Evolutionary conservation across 2,329 filamentous ascomycete genomes (phyloP).

Genomic region (Pseudogymnoascus sp.): DNA sequence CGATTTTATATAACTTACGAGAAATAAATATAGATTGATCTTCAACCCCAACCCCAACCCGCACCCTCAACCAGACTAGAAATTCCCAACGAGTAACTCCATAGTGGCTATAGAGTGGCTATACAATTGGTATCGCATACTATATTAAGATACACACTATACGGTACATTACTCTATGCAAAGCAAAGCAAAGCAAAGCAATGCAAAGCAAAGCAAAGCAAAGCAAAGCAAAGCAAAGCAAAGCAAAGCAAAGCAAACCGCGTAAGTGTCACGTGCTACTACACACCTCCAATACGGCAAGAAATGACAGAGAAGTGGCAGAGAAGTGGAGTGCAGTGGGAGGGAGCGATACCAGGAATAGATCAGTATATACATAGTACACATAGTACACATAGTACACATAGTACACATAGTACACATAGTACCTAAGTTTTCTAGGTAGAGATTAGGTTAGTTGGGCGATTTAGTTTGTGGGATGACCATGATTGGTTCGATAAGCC

Average conservation of each 20-base stretch:
- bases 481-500: neutral
- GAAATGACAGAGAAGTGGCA: neutral
- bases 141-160: neutral
- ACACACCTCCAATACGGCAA: neutral
- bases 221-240: no score
- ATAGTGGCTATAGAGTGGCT: neutral
- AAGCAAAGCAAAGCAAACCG: neutral
- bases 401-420: no score
- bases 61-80: neutral
- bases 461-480: slow-evolving; percentile 1
- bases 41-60: neutral
- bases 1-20: neutral
- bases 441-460: slow-evolving; percentile 4
- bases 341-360: neutral
- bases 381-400: no score
- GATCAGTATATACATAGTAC: no score
- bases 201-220: no score
- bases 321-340: neutral
- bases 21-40: neutral
- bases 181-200: no score
- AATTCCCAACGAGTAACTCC: neutral
- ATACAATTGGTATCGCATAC: neutral
- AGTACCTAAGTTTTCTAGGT: neutral
- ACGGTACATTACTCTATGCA: neutral
- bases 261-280: neutral